Percentiles rank a stretch among this genome's conserved stretches.
phyloP scores from a whole-genome alignment of 2,329 filamentous ascomycete species.

The Talaromyces sp. region DNA sequence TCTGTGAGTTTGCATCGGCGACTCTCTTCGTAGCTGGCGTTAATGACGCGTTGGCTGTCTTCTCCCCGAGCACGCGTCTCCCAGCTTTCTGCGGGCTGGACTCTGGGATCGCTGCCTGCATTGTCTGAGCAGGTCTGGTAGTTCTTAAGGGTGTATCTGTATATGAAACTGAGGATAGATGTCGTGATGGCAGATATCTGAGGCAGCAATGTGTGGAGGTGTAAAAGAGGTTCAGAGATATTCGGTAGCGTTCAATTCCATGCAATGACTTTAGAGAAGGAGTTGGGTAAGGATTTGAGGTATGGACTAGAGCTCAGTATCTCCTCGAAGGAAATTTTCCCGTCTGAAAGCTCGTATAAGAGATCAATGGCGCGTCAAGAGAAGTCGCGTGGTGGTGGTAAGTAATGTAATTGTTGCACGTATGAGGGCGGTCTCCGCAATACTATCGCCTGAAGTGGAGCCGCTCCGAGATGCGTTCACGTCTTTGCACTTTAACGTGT shows the following conservation, averaged over 20 bases:
- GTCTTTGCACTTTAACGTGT: slow-evolving; percentile 14
- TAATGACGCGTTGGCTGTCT: slow-evolving; percentile 38
- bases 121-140: slow-evolving; percentile 9
- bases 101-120: slow-evolving; percentile 22
- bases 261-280: not conserved
- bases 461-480: slow-evolving; percentile 14
- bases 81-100: slow-evolving; percentile 33
- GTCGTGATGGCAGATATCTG: not conserved
- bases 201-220: not conserved
- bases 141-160: too few relatives aligned
- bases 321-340: not conserved
- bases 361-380: slow-evolving; percentile 12
- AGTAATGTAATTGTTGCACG: slow-evolving; percentile 4
- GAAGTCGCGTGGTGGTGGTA: slow-evolving; percentile 16
- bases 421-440: slow-evolving; percentile 13
- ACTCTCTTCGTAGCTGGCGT: slow-evolving; percentile 25
- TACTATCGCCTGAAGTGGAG: slow-evolving; percentile 16
- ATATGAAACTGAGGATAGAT: not conserved
- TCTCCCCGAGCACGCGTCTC: slow-evolving; percentile 38
- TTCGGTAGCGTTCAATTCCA: not conserved
- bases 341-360: not conserved
- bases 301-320: not conserved
- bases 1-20: slow-evolving; percentile 14
- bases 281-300: not conserved
- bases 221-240: not conserved